These are phyloP conservation scores for Globisporangium spiculum DNA, from an alignment of 352 stramenopile species.

Conservation along the genomic window DNA sequence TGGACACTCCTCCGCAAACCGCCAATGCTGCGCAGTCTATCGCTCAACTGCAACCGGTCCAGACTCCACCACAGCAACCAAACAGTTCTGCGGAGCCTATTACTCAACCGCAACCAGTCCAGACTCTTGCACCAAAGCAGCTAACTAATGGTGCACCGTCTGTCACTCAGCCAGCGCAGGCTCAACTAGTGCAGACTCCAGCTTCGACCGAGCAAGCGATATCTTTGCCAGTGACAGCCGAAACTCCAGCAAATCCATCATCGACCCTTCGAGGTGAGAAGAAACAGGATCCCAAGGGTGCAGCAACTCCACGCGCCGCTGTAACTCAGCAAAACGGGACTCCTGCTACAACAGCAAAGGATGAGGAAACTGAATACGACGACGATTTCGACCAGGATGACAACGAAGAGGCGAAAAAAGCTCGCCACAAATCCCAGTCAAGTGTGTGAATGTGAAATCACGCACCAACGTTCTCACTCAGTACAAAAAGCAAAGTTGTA, in stretches of 20 bases:
- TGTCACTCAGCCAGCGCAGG: background rate
- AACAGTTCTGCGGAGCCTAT: background rate
- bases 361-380: conserved; percentile 41
- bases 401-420: conserved; percentile 17
- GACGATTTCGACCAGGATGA: conserved; percentile 34
- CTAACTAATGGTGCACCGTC: background rate
- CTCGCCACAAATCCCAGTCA: conserved; percentile 14
- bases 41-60: background rate
- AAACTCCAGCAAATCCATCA: background rate
- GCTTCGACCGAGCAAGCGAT: background rate
- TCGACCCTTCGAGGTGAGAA: background rate
- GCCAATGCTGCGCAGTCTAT: background rate
- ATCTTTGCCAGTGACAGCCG: background rate
- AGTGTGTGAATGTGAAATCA: background rate
- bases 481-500: background rate
- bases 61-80: background rate
- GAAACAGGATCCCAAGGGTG: background rate
- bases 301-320: background rate
- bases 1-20: background rate
- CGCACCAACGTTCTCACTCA: background rate
- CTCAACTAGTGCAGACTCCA: background rate
- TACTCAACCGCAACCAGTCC: background rate
- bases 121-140: background rate
- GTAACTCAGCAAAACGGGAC: background rate
- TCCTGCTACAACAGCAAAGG: conserved; percentile 7